Conservation (phyloP, 2,329 filamentous ascomycete genomes). For the Juglanconis sp. region DNA sequence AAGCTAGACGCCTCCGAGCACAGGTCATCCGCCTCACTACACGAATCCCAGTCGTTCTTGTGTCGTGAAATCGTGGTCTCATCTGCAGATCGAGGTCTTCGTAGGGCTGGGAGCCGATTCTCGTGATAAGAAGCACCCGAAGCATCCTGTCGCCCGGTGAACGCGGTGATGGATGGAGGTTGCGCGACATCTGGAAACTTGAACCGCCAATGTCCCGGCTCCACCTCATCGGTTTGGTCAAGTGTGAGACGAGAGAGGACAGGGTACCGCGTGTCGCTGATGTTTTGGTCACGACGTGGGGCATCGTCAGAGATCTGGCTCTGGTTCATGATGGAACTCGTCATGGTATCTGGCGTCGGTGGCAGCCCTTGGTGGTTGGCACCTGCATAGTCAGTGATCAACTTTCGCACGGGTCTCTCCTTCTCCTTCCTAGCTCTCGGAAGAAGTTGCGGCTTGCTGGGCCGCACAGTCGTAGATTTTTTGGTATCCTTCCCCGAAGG, state of each 20-base stretch:
- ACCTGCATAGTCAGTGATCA: constrained; percentile 45
- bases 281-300: constrained; percentile 31
- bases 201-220: constrained; percentile 13
- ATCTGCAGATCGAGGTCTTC: constrained; percentile 45
- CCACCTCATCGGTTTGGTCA: not conserved
- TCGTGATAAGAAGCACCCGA: constrained; percentile 27
- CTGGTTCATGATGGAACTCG: constrained; percentile 50
- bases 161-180: constrained; percentile 30
- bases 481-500: not conserved
- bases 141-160: constrained; percentile 28
- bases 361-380: constrained; percentile 45
- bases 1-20: constrained; percentile 48
- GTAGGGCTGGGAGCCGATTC: constrained; percentile 29
- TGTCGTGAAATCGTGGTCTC: constrained; percentile 42
- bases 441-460: constrained; percentile 1
- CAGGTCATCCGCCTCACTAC: constrained; percentile 40
- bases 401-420: constrained; percentile 43
- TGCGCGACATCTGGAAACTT: constrained; percentile 20
- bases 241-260: not conserved
- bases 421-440: constrained; percentile 33
- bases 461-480: constrained; percentile 3
- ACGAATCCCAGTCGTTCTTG: constrained; percentile 42
- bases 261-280: constrained; percentile 30
- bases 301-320: constrained; percentile 51
- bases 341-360: constrained; percentile 59